These are phyloP conservation scores for Sequoia sempervirens DNA, from an alignment of 75 land plant genomes.

Conservation along the genomic window DNA sequence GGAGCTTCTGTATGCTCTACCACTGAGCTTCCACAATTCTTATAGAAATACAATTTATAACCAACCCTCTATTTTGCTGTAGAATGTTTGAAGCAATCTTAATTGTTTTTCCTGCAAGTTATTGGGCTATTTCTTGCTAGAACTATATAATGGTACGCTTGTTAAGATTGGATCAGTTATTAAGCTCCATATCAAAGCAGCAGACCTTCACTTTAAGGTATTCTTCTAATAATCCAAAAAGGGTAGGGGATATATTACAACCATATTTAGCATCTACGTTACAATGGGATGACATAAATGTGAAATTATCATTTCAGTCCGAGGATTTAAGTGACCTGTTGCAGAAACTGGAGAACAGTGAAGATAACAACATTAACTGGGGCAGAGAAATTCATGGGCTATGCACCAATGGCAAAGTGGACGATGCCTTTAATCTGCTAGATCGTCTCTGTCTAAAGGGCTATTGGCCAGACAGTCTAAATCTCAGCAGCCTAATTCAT, in stretches of 20 bases:
- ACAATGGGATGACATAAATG: background rate
- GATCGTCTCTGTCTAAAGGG: conserved; percentile 37
- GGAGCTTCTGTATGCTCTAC: too few relatives aligned
- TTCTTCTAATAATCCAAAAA: background rate
- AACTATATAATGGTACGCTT: background rate
- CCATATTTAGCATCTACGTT: background rate
- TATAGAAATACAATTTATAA: background rate
- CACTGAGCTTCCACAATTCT: too few relatives aligned
- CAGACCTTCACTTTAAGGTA: background rate
- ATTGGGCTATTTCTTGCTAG: background rate
- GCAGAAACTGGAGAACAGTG: background rate
- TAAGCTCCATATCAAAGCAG: background rate
- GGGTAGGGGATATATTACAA: background rate
- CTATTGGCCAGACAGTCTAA: conserved; percentile 33
- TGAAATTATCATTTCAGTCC: background rate
- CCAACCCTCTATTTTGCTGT: background rate
- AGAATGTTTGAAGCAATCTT: background rate
- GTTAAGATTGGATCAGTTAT: background rate
- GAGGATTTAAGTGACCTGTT: background rate
- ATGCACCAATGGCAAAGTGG: conserved; percentile 29
- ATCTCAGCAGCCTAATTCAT: conserved; percentile 45
- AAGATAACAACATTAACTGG: conserved; percentile 12
- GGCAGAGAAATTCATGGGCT: conserved; percentile 30
- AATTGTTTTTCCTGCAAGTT: background rate
- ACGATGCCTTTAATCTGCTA: conserved; percentile 41